These are phyloP conservation scores for Aleurites moluccanus DNA, from an alignment of 441 rosid genomes.

Conservation along the genomic window DNA sequence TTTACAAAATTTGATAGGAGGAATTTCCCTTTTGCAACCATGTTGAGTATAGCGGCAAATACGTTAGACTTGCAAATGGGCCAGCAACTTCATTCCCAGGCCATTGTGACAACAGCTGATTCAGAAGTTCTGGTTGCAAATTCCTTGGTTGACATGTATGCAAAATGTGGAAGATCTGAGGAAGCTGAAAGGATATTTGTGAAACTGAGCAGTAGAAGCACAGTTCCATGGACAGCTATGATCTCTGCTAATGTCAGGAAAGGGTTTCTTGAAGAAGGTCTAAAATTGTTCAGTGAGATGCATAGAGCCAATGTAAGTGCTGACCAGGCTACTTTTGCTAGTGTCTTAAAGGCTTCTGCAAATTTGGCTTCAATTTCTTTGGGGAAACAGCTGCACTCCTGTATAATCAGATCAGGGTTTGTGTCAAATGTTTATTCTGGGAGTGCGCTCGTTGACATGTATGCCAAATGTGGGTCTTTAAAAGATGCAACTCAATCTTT, in stretches of 20 bases:
- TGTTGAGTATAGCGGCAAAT: slow-evolving; percentile 72
- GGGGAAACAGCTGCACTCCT: slow-evolving; percentile 70
- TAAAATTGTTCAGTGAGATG: slow-evolving; percentile 62
- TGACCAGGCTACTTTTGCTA: slow-evolving; percentile 83
- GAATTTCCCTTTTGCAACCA: slow-evolving; percentile 75
- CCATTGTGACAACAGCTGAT: slow-evolving; percentile 53
- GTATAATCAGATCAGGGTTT: slow-evolving; percentile 64
- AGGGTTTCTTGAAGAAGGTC: slow-evolving; percentile 64
- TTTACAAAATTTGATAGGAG: slow-evolving; percentile 50
- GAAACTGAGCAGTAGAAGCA: slow-evolving; percentile 45
- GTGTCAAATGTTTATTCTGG: slow-evolving; percentile 65
- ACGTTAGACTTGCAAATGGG: slow-evolving; percentile 55
- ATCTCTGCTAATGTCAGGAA: slow-evolving; percentile 74
- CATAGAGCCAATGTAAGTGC: slow-evolving; percentile 41
- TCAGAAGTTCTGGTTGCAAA: slow-evolving; percentile 57
- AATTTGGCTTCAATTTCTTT: slow-evolving; percentile 60
- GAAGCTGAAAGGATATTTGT: slow-evolving; percentile 60
- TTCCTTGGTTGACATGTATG: slow-evolving; percentile 89
- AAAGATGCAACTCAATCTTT: slow-evolving; percentile 65
- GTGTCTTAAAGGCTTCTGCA: slow-evolving; percentile 73
- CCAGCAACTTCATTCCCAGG: slow-evolving; percentile 64
- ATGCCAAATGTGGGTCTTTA: slow-evolving; percentile 85
- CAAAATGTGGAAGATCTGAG: slow-evolving; percentile 64
- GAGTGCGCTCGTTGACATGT: slow-evolving; percentile 74
- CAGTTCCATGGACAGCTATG: slow-evolving; percentile 86